Evolutionary conservation across 208 protist genomes (phyloP).

Genomic region (Trypanosomatidae sp.): DNA sequence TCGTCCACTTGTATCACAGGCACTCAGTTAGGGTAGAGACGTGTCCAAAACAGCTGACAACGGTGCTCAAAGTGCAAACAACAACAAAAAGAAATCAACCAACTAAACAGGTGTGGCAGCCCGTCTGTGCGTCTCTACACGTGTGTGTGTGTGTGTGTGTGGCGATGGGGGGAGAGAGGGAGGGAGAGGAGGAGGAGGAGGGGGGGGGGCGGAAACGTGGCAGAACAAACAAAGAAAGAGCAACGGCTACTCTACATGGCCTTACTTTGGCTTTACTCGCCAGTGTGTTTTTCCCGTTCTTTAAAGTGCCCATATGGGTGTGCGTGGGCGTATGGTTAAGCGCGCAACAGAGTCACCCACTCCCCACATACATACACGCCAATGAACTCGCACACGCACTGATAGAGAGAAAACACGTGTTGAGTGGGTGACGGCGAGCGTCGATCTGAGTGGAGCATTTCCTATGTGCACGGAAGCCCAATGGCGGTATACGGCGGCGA

Average conservation of each 20-base stretch:
- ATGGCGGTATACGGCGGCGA: not conserved
- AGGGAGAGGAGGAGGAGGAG: not conserved
- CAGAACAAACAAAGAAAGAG: not conserved
- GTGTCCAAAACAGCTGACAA: too few relatives aligned
- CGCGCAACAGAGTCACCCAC: slow-evolving; percentile 4
- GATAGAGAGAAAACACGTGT: not conserved
- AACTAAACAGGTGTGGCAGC: not conserved
- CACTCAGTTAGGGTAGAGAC: not conserved
- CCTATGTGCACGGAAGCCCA: not conserved
- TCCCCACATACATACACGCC: slow-evolving; percentile 6
- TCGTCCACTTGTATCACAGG: not conserved
- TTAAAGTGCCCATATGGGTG: not conserved
- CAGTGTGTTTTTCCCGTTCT: not conserved
- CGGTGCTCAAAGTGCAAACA: not conserved
- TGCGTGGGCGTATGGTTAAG: not conserved
- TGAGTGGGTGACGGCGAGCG: not conserved
- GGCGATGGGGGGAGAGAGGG: not conserved
- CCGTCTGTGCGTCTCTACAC: not conserved
- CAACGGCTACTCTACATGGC: not conserved
- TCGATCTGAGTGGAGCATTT: not conserved
- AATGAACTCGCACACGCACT: not conserved
- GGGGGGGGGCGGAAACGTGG: slow-evolving; percentile 7
- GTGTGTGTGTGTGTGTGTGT: not conserved
- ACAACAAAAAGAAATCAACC: slow-evolving; percentile 12
- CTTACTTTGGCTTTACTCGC: not conserved